Conservation (phyloP, 139 green algal genomes). For the Picochlorum sp. region DNA sequence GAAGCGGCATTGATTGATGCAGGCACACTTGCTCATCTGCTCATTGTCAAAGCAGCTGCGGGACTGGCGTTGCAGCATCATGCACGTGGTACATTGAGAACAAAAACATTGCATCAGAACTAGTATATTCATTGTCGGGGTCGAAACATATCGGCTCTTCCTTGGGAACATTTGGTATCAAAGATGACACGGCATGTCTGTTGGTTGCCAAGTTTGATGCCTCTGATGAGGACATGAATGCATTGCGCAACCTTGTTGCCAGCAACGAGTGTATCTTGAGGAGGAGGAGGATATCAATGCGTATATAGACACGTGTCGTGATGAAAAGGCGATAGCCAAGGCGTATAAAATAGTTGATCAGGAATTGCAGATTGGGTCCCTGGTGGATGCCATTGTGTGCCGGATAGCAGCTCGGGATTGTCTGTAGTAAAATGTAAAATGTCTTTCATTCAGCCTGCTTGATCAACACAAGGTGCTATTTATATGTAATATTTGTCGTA, state of each 20-base stretch:
- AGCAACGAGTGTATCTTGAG: constrained; percentile 11
- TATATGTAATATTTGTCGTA: too few species aligned
- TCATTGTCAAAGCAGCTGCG: constrained; percentile 37
- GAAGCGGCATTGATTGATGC: constrained; percentile 38
- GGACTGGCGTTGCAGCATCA: constrained; percentile 26
- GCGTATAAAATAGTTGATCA: constrained; percentile 32
- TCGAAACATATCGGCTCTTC: constrained; percentile 49
- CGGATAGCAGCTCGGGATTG: constrained; percentile 35
- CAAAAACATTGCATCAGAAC: constrained; percentile 46
- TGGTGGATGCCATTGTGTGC: constrained; percentile 29
- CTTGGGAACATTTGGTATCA: constrained; percentile 46
- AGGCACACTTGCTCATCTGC: constrained; percentile 27
- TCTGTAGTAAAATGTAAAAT: background rate
- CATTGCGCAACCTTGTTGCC: constrained; percentile 9
- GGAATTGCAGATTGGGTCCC: constrained; percentile 34
- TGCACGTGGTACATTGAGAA: constrained; percentile 18
- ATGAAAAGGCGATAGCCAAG: constrained; percentile 26
- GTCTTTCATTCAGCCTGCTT: too few species aligned
- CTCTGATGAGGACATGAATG: constrained; percentile 27
- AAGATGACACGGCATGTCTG: constrained; percentile 26
- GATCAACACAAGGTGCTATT: too few species aligned
- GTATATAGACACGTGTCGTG: too few species aligned
- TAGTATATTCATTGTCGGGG: constrained; percentile 46
- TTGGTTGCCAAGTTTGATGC: constrained; percentile 51
- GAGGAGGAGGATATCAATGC: too few species aligned